Percentiles rank a stretch among this genome's conserved stretches.
Evolutionary conservation across 2,329 filamentous ascomycete species (phyloP).

Genomic region (Pseudogymnoascus pannorum): DNA sequence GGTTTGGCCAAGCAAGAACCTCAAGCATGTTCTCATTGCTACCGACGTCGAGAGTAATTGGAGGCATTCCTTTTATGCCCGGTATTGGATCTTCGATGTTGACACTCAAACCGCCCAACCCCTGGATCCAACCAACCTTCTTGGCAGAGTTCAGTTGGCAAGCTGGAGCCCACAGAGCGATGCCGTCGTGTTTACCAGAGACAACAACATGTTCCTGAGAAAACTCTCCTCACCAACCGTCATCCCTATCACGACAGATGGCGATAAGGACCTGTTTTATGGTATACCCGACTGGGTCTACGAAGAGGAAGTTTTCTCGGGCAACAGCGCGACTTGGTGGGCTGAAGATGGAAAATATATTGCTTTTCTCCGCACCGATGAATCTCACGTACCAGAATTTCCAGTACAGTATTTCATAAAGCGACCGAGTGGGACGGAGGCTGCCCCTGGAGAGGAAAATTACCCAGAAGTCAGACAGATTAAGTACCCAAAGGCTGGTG

Average conservation of each 20-base stretch:
- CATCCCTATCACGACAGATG: constrained; percentile 71
- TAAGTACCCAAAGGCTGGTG: constrained; percentile 95
- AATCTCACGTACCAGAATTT: constrained; percentile 84
- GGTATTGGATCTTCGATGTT: constrained; percentile 91
- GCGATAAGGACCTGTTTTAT: constrained; percentile 84
- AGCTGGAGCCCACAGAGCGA: constrained; percentile 85
- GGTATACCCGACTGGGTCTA: constrained; percentile 98
- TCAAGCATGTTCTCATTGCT: constrained; percentile 79
- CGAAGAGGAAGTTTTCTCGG: constrained; percentile 72
- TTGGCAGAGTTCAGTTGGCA: constrained; percentile 70
- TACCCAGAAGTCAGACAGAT: constrained; percentile 88
- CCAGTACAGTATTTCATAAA: constrained; percentile 91
- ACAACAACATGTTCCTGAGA: constrained; percentile 86
- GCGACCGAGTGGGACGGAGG: constrained; percentile 66
- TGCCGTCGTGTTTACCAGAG: constrained; percentile 77
- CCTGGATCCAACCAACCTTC: constrained; percentile 60
- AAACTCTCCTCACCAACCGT: constrained; percentile 40
- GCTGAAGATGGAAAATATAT: constrained; percentile 81
- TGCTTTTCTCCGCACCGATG: constrained; percentile 89
- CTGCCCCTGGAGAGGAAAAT: constrained; percentile 65
- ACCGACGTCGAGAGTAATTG: constrained; percentile 70
- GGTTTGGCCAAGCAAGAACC: constrained; percentile 70
- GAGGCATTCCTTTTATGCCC: constrained; percentile 79
- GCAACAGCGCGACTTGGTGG: constrained; percentile 90
- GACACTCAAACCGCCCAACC: constrained; percentile 69